Evolutionary conservation across 1,284 basidiomycete genomes (phyloP).

Genomic region (Coriolopsis trogii): DNA sequence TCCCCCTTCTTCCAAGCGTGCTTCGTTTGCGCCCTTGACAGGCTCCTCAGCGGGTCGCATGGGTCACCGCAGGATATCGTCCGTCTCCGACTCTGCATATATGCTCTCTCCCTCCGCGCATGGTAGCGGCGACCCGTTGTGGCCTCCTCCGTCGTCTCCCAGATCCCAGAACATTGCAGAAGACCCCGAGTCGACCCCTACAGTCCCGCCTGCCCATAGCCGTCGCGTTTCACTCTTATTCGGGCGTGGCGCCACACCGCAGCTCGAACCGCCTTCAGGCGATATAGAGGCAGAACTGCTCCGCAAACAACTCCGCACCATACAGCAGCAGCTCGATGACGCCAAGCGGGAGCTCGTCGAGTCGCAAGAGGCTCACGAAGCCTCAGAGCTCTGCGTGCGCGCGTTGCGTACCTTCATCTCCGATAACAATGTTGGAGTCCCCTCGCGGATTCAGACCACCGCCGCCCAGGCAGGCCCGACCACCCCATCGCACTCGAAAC

Average conservation of each 20-base stretch:
- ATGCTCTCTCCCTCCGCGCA: slow-evolving; percentile 23
- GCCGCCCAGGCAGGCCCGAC: slow-evolving; percentile 31
- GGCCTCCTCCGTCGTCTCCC: slow-evolving; percentile 27
- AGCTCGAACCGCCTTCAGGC: slow-evolving; percentile 29
- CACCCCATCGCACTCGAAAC: slow-evolving; percentile 23
- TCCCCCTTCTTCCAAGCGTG: slow-evolving; percentile 61
- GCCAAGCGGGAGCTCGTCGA: slow-evolving; percentile 72
- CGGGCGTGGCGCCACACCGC: slow-evolving; percentile 43
- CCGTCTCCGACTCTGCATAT: slow-evolving; percentile 58
- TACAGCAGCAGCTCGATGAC: slow-evolving; percentile 65
- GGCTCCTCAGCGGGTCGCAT: slow-evolving; percentile 50
- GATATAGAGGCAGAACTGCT: slow-evolving; percentile 51
- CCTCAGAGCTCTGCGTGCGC: slow-evolving; percentile 84
- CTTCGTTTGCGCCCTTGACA: slow-evolving; percentile 72
- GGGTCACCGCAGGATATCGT: slow-evolving; percentile 69
- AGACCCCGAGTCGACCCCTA: slow-evolving; percentile 19
- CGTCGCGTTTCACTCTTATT: slow-evolving; percentile 58
- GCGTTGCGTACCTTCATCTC: slow-evolving; percentile 86
- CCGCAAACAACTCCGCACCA: slow-evolving; percentile 59
- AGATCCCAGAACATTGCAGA: slow-evolving; percentile 31
- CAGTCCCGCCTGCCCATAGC: slow-evolving; percentile 35
- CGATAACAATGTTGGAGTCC: slow-evolving; percentile 62
- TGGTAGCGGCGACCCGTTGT: slow-evolving; percentile 20
- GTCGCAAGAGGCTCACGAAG: slow-evolving; percentile 81
- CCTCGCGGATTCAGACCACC: slow-evolving; percentile 16